Evolutionary conservation across 129 eudicot species (phyloP).

Genomic region (Flaveria trinervia): DNA sequence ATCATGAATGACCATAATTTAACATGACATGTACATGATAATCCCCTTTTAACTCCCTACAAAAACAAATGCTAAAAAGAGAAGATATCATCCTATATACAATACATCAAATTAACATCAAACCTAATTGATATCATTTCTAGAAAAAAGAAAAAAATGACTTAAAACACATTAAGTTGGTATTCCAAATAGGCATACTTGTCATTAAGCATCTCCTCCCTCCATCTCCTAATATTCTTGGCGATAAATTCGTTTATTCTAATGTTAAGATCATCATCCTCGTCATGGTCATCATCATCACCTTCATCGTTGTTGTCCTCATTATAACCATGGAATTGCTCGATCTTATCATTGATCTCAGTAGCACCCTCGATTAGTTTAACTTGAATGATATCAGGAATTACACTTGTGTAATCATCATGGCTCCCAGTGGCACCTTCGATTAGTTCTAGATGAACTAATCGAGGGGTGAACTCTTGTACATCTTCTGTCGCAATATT

Average conservation of each 20-base stretch:
- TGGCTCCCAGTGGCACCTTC: slow-evolving; percentile 12
- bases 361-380: slow-evolving; percentile 31
- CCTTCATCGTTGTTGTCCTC: slow-evolving; percentile 37
- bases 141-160: background rate
- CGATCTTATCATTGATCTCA: slow-evolving; percentile 10
- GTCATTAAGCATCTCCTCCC: slow-evolving; percentile 40
- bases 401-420: slow-evolving; percentile 23
- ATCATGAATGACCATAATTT: slow-evolving; percentile 21
- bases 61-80: slow-evolving; percentile 9
- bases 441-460: slow-evolving; percentile 17
- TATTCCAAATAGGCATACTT: slow-evolving; percentile 30
- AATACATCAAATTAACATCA: background rate
- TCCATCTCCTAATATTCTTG: slow-evolving; percentile 37
- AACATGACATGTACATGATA: slow-evolving; percentile 14
- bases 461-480: slow-evolving; percentile 3
- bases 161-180: slow-evolving; percentile 3
- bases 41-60: slow-evolving; percentile 24
- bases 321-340: slow-evolving; percentile 31
- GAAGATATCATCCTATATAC: slow-evolving; percentile 4
- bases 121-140: background rate
- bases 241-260: slow-evolving; percentile 40
- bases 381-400: slow-evolving; percentile 1
- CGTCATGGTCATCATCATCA: slow-evolving; percentile 20
- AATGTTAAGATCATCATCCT: slow-evolving; percentile 25
- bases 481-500: slow-evolving; percentile 2